A percentile compares a stretch with the other conserved stretches of the same genome.
Conservation (phyloP, 805 yeast genomes). For the Barnettozyma botsteinii region DNA sequence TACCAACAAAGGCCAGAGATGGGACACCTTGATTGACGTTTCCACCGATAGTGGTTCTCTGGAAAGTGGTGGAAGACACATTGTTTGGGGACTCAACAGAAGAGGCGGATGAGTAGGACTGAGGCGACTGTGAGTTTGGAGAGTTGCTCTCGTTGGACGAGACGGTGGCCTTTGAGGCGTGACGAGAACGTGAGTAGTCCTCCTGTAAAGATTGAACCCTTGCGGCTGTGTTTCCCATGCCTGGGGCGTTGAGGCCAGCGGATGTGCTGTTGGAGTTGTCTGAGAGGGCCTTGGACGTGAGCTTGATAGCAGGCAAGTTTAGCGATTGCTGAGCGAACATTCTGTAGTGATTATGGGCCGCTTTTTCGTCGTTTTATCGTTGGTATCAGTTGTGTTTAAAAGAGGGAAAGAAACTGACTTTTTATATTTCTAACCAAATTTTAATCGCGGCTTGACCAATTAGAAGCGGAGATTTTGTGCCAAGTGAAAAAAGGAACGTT, state of each 20-base stretch:
- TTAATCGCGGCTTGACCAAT: conserved; percentile 1
- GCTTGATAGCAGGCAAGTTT: conserved; percentile 8
- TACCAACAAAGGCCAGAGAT: conserved; percentile 1
- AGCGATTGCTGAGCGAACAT: conserved; percentile 7
- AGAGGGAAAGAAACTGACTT: neutral
- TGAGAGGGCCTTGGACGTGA: conserved; percentile 6
- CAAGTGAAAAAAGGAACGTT: conserved; percentile 3
- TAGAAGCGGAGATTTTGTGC: conserved; percentile 4
- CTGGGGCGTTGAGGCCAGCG: neutral
- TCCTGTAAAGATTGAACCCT: neutral
- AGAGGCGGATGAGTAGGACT: conserved; percentile 22
- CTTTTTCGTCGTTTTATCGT: too few species aligned
- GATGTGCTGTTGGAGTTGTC: neutral
- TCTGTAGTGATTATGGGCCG: neutral
- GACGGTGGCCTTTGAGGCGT: conserved; percentile 19
- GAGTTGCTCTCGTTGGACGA: conserved; percentile 25
- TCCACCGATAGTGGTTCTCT: neutral
- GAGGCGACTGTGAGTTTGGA: conserved; percentile 25
- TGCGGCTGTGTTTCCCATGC: neutral
- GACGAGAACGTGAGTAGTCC: conserved; percentile 6
- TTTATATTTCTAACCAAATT: neutral
- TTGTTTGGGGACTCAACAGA: conserved; percentile 23
- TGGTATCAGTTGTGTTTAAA: too few species aligned
- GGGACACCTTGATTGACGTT: conserved; percentile 2
- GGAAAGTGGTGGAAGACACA: too few species aligned